A percentile compares a stretch with the other conserved stretches of the same genome.
These are phyloP conservation scores for Francoa sonchifolia DNA, from an alignment of 441 rosid genomes.

Conservation along the genomic window DNA sequence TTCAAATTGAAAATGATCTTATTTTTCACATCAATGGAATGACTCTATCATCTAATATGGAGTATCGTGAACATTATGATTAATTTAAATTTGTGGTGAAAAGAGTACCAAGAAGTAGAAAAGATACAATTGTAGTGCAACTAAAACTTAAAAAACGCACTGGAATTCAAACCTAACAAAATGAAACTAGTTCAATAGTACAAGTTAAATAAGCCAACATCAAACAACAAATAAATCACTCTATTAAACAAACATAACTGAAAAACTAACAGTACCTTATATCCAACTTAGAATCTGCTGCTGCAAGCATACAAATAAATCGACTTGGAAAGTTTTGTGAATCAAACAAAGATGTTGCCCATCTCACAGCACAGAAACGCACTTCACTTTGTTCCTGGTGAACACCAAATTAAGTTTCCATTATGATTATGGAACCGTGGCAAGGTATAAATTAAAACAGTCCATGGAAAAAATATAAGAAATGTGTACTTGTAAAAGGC, in stretches of 20 bases:
- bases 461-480: neutral
- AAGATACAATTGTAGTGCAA: too few species aligned
- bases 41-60: too few species aligned
- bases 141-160: too few species aligned
- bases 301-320: conserved; percentile 85
- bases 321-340: conserved; percentile 88
- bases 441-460: conserved; percentile 6
- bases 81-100: too few species aligned
- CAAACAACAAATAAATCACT: too few species aligned
- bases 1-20: too few species aligned
- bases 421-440: conserved; percentile 4
- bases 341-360: conserved; percentile 78
- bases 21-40: too few species aligned
- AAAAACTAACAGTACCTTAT: conserved; percentile 52
- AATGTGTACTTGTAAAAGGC: conserved; percentile 2
- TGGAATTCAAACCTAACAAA: too few species aligned
- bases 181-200: too few species aligned
- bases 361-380: conserved; percentile 87
- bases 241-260: neutral
- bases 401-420: conserved; percentile 13
- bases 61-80: too few species aligned
- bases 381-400: conserved; percentile 88
- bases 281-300: conserved; percentile 82
- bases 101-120: too few species aligned
- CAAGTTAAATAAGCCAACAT: too few species aligned